Conservation (phyloP, 2,329 filamentous ascomycete genomes). For the Elsinoe australis region DNA sequence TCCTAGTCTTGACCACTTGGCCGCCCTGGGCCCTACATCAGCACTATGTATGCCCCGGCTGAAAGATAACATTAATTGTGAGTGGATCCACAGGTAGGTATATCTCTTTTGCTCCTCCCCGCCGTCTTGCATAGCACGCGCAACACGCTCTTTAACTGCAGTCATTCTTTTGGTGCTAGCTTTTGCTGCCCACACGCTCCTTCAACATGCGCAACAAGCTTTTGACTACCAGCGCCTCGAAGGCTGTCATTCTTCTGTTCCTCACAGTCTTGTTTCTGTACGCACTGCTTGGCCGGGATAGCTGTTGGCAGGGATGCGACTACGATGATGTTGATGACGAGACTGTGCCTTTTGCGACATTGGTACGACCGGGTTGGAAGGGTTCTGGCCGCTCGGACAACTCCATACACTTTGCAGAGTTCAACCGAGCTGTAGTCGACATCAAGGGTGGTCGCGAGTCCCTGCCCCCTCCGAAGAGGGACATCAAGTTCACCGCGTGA, state of each 20-base stretch:
- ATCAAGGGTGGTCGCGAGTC: conserved; percentile 8
- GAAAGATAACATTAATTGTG: conserved; percentile 3
- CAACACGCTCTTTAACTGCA: neutral
- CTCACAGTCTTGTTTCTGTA: conserved; percentile 5
- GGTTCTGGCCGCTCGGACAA: conserved; percentile 1
- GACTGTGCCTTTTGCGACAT: conserved; percentile 1
- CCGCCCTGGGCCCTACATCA: conserved; percentile 3
- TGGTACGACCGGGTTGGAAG: conserved; percentile 7
- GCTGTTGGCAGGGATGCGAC: conserved; percentile 1
- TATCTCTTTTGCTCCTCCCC: neutral
- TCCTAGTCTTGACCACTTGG: conserved; percentile 7
- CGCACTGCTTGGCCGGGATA: conserved; percentile 1
- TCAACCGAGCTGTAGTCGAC: conserved; percentile 5
- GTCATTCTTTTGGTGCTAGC: neutral
- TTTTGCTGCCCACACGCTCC: neutral
- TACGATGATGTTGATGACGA: conserved; percentile 5
- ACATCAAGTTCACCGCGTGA: conserved; percentile 4
- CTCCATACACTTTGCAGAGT: conserved; percentile 6
- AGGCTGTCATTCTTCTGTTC: conserved; percentile 1
- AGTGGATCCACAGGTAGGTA: conserved; percentile 2
- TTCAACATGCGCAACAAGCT: conserved; percentile 1
- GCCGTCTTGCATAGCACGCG: neutral
- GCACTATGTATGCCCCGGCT: neutral
- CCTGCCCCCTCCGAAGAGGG: conserved; percentile 2
- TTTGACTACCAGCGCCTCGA: neutral